Evolutionary conservation across 2,329 filamentous ascomycete genomes (phyloP).

Genomic region (Rhynchosporium agropyri): DNA sequence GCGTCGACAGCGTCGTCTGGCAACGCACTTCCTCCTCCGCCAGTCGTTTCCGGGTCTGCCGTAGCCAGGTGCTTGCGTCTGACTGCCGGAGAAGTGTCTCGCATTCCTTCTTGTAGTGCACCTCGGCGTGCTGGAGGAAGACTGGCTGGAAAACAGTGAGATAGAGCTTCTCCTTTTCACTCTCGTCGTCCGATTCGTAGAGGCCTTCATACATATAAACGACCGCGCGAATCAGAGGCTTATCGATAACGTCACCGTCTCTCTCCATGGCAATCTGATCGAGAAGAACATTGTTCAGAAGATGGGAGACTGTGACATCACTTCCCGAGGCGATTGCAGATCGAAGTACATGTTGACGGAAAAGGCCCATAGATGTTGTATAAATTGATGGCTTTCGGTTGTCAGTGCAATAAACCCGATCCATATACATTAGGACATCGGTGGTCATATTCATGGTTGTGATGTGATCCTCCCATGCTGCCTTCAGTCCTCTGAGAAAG

Average conservation of each 20-base stretch:
- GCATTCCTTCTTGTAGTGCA: constrained; percentile 78
- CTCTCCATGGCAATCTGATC: constrained; percentile 93
- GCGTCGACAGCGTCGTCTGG: constrained; percentile 74
- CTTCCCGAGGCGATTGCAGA: constrained; percentile 52
- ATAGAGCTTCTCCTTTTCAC: constrained; percentile 80
- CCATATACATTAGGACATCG: constrained; percentile 97
- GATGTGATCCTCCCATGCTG: constrained; percentile 87
- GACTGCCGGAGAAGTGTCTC: constrained; percentile 72
- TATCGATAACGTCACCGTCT: constrained; percentile 85
- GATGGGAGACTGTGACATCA: constrained; percentile 62
- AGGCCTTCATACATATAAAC: constrained; percentile 88
- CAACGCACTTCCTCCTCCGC: constrained; percentile 82
- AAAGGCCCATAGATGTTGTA: constrained; percentile 80
- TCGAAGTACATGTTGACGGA: constrained; percentile 81
- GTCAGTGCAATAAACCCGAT: constrained; percentile 79
- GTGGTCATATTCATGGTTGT: constrained; percentile 95
- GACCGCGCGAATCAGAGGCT: constrained; percentile 78
- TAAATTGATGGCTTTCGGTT: constrained; percentile 78
- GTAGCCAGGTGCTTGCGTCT: constrained; percentile 81
- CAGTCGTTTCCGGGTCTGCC: constrained; percentile 73
- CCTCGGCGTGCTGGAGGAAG: constrained; percentile 70
- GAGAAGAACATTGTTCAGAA: constrained; percentile 80
- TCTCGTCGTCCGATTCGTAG: constrained; percentile 79
- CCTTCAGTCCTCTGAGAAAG: constrained; percentile 75
- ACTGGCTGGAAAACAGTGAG: constrained; percentile 78